Evolutionary conservation across 176 grass and related monocot genomes (phyloP).

Genomic region (Phyllostachys edulis): DNA sequence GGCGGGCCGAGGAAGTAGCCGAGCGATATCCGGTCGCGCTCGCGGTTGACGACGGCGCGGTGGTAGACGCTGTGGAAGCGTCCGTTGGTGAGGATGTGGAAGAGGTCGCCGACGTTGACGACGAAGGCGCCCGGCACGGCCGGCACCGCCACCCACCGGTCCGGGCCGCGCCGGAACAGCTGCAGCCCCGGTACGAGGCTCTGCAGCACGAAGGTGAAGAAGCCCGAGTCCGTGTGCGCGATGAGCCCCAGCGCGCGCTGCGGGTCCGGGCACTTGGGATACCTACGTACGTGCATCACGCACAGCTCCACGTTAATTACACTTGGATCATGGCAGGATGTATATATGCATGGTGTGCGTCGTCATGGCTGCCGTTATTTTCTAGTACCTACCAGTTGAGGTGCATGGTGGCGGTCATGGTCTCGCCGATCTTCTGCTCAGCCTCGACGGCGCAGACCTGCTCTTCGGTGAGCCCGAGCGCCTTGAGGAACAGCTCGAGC

Average conservation of each 20-base stretch:
- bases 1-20: conserved; percentile 81
- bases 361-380: background rate
- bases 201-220: conserved; percentile 90
- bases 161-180: conserved; percentile 50
- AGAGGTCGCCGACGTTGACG: conserved; percentile 89
- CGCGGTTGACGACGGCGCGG: conserved; percentile 79
- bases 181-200: conserved; percentile 85
- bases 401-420: conserved; percentile 54
- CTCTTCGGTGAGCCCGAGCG: conserved; percentile 65
- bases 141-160: conserved; percentile 77
- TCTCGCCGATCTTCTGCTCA: conserved; percentile 35
- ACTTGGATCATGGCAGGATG: background rate
- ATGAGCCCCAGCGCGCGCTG: conserved; percentile 78
- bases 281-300: conserved; percentile 43
- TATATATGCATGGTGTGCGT: background rate
- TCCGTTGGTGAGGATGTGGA: conserved; percentile 92
- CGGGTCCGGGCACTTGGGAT: conserved; percentile 89
- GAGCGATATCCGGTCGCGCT: conserved; percentile 61
- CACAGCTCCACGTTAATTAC: conserved; percentile 1
- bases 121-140: conserved; percentile 55
- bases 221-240: conserved; percentile 90
- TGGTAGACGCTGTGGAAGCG: conserved; percentile 81
- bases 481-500: conserved; percentile 55
- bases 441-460: conserved; percentile 42
- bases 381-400: conserved; percentile 48